A percentile compares a stretch with the other conserved stretches of the same genome.
Conservation (phyloP, 1,139 yeast species). For the Eremothecium gossypii region DNA sequence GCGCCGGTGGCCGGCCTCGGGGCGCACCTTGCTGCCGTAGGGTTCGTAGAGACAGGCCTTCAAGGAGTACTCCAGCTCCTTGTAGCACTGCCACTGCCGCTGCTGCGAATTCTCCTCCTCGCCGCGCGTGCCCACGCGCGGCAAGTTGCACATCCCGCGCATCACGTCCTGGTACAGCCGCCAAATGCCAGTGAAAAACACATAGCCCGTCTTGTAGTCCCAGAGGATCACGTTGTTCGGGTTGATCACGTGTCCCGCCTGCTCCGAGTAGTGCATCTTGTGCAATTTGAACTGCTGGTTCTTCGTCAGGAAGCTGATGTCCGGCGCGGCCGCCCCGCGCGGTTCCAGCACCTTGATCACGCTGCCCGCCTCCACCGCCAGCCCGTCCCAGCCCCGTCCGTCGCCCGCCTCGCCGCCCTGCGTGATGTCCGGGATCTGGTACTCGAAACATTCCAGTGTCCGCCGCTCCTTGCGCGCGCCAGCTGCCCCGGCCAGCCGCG, state of each 20-base stretch:
- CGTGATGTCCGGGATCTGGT: conserved; percentile 20
- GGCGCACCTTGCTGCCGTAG: not conserved
- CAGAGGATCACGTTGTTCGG: conserved; percentile 61
- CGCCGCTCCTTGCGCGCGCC: conserved; percentile 1
- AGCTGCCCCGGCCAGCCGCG: not conserved
- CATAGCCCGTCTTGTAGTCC: conserved; percentile 84
- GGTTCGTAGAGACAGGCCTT: conserved; percentile 12
- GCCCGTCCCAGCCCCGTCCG: not conserved
- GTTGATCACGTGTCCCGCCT: conserved; percentile 17
- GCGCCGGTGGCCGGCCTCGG: too few species aligned
- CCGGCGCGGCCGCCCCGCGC: conserved; percentile 1
- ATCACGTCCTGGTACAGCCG: conserved; percentile 37
- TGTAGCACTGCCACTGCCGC: conserved; percentile 7
- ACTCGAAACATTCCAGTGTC: conserved; percentile 13
- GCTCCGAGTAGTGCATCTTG: conserved; percentile 19
- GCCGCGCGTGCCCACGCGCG: conserved; percentile 2
- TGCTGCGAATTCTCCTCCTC: conserved; percentile 1
- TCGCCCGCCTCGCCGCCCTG: not conserved
- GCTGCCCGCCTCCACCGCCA: not conserved
- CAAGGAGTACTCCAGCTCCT: conserved; percentile 14
- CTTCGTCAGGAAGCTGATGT: conserved; percentile 13
- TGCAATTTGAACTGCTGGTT: conserved; percentile 27
- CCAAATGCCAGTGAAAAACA: conserved; percentile 89
- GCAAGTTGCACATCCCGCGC: conserved; percentile 18
- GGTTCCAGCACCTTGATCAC: not conserved